These are phyloP conservation scores for Kodamaea leandrae DNA, from an alignment of 805 yeast genomes.

Conservation along the genomic window DNA sequence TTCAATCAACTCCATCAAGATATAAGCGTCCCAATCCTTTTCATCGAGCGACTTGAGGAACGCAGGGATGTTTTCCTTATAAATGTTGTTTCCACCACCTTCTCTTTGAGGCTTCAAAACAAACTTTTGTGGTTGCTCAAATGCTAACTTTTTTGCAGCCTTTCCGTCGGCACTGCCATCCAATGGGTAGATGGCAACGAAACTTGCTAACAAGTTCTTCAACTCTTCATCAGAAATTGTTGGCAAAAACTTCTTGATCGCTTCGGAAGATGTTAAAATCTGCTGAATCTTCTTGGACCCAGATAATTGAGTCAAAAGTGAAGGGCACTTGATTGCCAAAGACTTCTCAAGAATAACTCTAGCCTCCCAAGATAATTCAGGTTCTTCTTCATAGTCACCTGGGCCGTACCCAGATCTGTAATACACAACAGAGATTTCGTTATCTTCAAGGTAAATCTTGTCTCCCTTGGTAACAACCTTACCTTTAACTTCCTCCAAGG, in stretches of 20 bases:
- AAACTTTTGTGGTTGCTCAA: conserved; percentile 62
- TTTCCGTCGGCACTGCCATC: conserved; percentile 66
- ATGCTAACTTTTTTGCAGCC: conserved; percentile 63
- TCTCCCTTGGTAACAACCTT: conserved; percentile 41
- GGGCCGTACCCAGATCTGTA: conserved; percentile 91
- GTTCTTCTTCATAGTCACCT: conserved; percentile 57
- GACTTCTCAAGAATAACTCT: conserved; percentile 71
- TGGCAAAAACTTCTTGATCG: conserved; percentile 48
- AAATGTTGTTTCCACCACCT: conserved; percentile 97
- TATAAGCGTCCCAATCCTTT: conserved; percentile 83
- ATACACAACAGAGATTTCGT: conserved; percentile 84
- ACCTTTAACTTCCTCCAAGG: conserved; percentile 55
- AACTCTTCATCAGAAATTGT: conserved; percentile 26
- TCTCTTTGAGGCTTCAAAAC: conserved; percentile 98
- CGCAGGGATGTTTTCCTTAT: conserved; percentile 77
- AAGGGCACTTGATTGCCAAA: conserved; percentile 87
- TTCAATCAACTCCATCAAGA: conserved; percentile 88
- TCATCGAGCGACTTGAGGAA: conserved; percentile 61
- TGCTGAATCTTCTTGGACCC: conserved; percentile 96
- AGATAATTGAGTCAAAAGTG: conserved; percentile 80
- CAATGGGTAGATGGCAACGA: conserved; percentile 84
- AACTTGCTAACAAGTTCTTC: conserved; percentile 52
- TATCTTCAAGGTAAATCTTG: conserved; percentile 54
- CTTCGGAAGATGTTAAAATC: conserved; percentile 57
- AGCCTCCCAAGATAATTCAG: conserved; percentile 71